These are phyloP conservation scores for Baudoinia panamericana DNA, from an alignment of 495 filamentous ascomycete genomes.

Conservation along the genomic window DNA sequence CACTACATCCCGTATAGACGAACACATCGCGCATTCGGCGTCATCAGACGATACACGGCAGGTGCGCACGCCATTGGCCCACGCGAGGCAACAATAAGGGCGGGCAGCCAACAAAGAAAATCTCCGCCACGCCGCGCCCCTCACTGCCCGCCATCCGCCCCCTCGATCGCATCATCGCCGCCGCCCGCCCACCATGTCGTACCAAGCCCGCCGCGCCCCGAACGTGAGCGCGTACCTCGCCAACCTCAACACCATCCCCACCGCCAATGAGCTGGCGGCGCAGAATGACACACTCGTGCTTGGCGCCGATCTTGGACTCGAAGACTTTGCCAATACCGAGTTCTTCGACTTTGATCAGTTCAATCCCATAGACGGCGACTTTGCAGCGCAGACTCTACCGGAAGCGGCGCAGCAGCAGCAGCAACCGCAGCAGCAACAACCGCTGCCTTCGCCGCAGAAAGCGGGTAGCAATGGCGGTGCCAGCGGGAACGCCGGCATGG, in stretches of 20 bases:
- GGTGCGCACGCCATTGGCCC: no score
- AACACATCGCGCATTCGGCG: no score
- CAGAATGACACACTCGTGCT: conserved; percentile 44
- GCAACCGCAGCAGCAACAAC: neutral
- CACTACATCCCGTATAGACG: no score
- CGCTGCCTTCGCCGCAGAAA: no score
- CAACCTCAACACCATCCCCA: conserved; percentile 65
- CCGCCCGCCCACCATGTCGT: neutral
- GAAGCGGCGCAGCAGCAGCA: neutral
- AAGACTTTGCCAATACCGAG: conserved; percentile 78
- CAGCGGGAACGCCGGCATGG: conserved; percentile 10
- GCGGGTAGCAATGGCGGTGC: no score
- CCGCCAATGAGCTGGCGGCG: conserved; percentile 50
- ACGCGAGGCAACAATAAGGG: no score
- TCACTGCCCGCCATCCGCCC: no score
- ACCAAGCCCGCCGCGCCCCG: conserved; percentile 53
- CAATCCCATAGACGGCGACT: conserved; percentile 5
- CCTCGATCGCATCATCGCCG: no score
- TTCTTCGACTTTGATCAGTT: conserved; percentile 76
- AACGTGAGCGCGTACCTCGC: conserved; percentile 83
- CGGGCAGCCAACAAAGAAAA: no score
- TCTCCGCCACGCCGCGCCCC: no score
- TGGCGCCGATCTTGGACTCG: conserved; percentile 65
- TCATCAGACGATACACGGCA: no score
- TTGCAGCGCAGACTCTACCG: conserved; percentile 1